Percentiles rank a stretch among this genome's conserved stretches.
These are phyloP conservation scores for Chimonanthus salicifolius DNA, from an alignment of 164 flowering plant species.

Conservation along the genomic window DNA sequence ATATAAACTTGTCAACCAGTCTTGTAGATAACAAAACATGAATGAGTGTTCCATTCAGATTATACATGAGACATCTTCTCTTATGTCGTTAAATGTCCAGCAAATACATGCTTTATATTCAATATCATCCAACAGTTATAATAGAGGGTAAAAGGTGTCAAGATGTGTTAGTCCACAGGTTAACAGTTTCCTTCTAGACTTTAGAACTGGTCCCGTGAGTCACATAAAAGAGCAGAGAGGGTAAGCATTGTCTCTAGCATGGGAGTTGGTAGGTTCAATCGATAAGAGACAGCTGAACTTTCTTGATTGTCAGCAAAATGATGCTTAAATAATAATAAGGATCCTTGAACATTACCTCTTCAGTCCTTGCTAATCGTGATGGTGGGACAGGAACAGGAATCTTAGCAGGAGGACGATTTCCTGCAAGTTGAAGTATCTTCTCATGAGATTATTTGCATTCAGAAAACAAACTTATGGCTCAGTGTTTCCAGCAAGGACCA, in stretches of 20 bases:
- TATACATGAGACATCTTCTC: background rate
- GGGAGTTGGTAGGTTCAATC: background rate
- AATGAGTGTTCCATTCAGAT: too few relatives aligned
- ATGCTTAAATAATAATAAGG: conserved; percentile 20
- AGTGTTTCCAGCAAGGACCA: background rate
- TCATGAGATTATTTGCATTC: background rate
- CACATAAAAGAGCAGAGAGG: background rate
- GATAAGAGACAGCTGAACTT: background rate
- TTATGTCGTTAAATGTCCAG: background rate
- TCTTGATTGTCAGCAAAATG: conserved; percentile 37
- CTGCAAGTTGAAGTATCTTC: conserved; percentile 28
- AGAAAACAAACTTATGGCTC: too few relatives aligned
- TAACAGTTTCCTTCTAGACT: background rate
- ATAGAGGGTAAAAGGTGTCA: background rate
- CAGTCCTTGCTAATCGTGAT: conserved; percentile 36
- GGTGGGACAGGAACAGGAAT: conserved; percentile 81
- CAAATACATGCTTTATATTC: background rate
- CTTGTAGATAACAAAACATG: too few relatives aligned
- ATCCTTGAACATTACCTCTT: conserved; percentile 46
- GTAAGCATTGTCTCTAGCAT: background rate
- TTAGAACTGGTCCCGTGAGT: background rate
- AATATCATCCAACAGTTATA: background rate
- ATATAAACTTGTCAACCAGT: too few relatives aligned
- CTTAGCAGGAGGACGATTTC: conserved; percentile 78
- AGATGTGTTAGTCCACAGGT: background rate